Conservation (phyloP, 2,329 filamentous ascomycete genomes). For the Tolypocladium pustulatum region DNA sequence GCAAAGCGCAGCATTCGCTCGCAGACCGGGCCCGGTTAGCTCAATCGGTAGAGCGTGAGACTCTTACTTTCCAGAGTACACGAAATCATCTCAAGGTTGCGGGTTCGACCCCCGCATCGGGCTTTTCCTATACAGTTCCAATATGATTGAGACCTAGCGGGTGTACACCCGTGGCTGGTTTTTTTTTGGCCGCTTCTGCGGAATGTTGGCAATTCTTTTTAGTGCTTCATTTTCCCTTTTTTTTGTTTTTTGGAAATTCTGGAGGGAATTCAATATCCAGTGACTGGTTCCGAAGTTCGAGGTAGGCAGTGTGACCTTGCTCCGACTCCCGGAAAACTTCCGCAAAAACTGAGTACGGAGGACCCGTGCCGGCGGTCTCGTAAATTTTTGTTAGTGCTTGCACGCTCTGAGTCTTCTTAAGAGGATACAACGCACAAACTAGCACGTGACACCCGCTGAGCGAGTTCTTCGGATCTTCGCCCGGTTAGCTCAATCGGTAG, state of each 20-base stretch:
- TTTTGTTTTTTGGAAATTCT: neutral
- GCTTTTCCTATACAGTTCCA: slow-evolving; percentile 21
- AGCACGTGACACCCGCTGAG: neutral
- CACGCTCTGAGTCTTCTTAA: too few species aligned
- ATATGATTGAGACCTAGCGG: neutral
- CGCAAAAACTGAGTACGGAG: neutral
- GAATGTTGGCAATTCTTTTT: neutral
- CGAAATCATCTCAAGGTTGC: slow-evolving; percentile 34
- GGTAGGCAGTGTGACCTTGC: too few species aligned
- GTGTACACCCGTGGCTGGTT: neutral
- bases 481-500: slow-evolving; percentile 39
- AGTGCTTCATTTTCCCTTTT: too few species aligned
- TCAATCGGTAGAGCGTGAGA: slow-evolving; percentile 56
- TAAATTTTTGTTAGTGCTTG: too few species aligned
- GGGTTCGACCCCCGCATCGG: slow-evolving; percentile 39
- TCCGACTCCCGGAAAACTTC: too few species aligned
- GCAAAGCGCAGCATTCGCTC: neutral
- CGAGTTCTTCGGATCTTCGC: slow-evolving; percentile 6
- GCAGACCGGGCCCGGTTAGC: slow-evolving; percentile 21
- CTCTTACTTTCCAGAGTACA: slow-evolving; percentile 34
- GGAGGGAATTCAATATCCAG: too few species aligned
- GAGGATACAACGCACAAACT: neutral
- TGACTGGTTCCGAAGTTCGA: too few species aligned
- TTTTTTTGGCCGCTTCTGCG: neutral
- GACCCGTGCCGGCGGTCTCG: too few species aligned